These are phyloP conservation scores for Peltaster fructicola DNA, from an alignment of 2,329 filamentous ascomycete genomes.

Conservation along the genomic window DNA sequence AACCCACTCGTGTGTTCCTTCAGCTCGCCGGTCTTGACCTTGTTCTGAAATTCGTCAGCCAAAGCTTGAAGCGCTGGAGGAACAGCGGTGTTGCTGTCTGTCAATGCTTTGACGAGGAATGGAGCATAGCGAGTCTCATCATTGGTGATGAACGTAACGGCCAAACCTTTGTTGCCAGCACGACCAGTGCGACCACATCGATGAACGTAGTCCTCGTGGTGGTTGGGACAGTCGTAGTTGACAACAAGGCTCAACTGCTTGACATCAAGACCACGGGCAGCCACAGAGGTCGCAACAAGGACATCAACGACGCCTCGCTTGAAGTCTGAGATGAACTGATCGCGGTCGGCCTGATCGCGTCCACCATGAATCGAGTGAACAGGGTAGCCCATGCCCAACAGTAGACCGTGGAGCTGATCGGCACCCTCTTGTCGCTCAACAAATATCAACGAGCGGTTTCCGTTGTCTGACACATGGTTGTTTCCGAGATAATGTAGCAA, in stretches of 20 bases:
- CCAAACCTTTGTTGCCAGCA: conserved; percentile 85
- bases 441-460: conserved; percentile 64
- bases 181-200: conserved; percentile 84
- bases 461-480: conserved; percentile 71
- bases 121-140: conserved; percentile 82
- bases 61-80: conserved; percentile 49
- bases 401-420: conserved; percentile 41
- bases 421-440: conserved; percentile 21
- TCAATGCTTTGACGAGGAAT: conserved; percentile 79
- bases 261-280: conserved; percentile 85
- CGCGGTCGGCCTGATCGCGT: conserved; percentile 83
- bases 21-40: conserved; percentile 81
- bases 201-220: conserved; percentile 93
- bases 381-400: conserved; percentile 70
- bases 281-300: conserved; percentile 85
- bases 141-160: conserved; percentile 82
- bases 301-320: conserved; percentile 81
- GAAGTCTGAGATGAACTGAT: conserved; percentile 84
- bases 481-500: conserved; percentile 76
- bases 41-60: conserved; percentile 57
- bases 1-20: conserved; percentile 74
- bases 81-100: conserved; percentile 71
- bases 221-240: conserved; percentile 87
- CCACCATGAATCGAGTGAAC: conserved; percentile 90
- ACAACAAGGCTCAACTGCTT: conserved; percentile 91